These are phyloP conservation scores for Penicillium dipodomyicola DNA, from an alignment of 495 filamentous ascomycete species.

Conservation along the genomic window DNA sequence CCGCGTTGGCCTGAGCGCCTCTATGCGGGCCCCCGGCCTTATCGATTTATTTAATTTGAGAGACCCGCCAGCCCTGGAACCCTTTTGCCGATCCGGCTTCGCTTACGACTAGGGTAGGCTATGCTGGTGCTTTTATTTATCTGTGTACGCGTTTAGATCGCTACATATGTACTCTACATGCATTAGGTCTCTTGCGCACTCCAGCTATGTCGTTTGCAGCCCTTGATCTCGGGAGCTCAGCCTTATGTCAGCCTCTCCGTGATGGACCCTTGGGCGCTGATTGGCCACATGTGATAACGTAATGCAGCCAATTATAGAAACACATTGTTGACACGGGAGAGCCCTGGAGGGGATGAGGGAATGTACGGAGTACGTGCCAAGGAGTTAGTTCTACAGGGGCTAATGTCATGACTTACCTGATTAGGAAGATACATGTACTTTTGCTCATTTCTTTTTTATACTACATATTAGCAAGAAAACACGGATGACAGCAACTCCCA, in stretches of 20 bases:
- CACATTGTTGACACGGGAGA: background rate
- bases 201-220: constrained; percentile 3
- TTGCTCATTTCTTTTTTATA: background rate
- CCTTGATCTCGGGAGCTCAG: too few relatives aligned
- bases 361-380: constrained; percentile 1
- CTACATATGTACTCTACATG: too few relatives aligned
- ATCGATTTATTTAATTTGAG: constrained; percentile 12
- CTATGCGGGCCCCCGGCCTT: constrained; percentile 29
- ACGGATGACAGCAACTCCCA: background rate
- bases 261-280: background rate
- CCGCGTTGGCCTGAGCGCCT: constrained; percentile 21
- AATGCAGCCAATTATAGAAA: constrained; percentile 13
- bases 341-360: background rate
- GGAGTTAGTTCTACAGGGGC: background rate
- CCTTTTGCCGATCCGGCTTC: constrained; percentile 15
- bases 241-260: background rate
- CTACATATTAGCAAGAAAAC: background rate
- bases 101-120: background rate
- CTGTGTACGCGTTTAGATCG: background rate
- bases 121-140: background rate
- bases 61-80: background rate
- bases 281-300: background rate
- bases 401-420: background rate
- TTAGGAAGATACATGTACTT: background rate
- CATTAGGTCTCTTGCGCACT: background rate